A percentile compares a stretch with the other conserved stretches of the same genome.
These are phyloP conservation scores for Penicillium subrubescens DNA, from an alignment of 495 filamentous ascomycete genomes.

Conservation along the genomic window DNA sequence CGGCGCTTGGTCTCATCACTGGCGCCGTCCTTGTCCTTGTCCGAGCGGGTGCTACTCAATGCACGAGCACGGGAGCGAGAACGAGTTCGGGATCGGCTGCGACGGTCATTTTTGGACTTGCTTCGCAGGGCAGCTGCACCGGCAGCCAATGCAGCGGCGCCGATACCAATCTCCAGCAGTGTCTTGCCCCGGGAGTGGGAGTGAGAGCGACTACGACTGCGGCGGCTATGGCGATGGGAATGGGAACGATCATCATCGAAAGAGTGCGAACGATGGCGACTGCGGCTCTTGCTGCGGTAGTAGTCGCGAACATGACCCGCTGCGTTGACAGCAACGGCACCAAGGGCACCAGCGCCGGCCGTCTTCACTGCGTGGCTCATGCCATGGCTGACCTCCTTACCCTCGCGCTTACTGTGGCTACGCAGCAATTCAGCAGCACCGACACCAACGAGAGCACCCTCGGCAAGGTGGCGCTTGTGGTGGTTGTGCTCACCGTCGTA, in stretches of 20 bases:
- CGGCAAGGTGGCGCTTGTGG: slow-evolving; percentile 80
- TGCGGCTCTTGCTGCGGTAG: slow-evolving; percentile 66
- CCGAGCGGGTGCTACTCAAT: slow-evolving; percentile 44
- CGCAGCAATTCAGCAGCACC: slow-evolving; percentile 74
- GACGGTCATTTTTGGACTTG: slow-evolving; percentile 65
- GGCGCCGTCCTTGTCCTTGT: slow-evolving; percentile 36
- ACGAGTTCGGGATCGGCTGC: slow-evolving; percentile 69
- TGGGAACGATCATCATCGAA: slow-evolving; percentile 54
- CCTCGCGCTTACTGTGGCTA: slow-evolving; percentile 63
- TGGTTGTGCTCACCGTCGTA: slow-evolving; percentile 59
- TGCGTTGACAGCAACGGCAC: slow-evolving; percentile 79
- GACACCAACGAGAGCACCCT: slow-evolving; percentile 79
- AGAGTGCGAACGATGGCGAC: slow-evolving; percentile 49
- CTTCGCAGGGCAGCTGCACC: slow-evolving; percentile 74
- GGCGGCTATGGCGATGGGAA: slow-evolving; percentile 41
- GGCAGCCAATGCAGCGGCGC: slow-evolving; percentile 79
- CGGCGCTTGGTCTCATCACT: slow-evolving; percentile 63
- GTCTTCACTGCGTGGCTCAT: slow-evolving; percentile 71
- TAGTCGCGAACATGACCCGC: slow-evolving; percentile 71
- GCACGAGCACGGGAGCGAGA: slow-evolving; percentile 43
- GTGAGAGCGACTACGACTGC: slow-evolving; percentile 50
- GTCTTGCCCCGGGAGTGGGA: slow-evolving; percentile 59
- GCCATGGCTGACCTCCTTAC: slow-evolving; percentile 57
- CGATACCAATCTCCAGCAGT: slow-evolving; percentile 72
- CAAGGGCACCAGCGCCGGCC: slow-evolving; percentile 77